Percentiles rank a stretch among this genome's conserved stretches.
phyloP scores from a whole-genome alignment of 108 stramenopile genomes.

The Schizochytrium sp. region DNA sequence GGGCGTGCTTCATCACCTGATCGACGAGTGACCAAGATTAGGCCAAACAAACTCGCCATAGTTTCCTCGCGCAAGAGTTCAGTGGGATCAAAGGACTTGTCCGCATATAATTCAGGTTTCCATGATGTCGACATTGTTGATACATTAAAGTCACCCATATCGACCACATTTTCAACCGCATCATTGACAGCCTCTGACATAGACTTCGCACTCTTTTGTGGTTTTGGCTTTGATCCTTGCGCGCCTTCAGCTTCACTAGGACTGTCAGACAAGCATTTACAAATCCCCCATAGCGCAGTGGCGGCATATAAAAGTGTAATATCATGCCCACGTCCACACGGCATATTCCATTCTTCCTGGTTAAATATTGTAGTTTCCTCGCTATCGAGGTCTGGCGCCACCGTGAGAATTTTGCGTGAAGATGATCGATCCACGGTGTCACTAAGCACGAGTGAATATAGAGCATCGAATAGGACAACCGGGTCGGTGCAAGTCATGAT shows the following conservation, averaged over 20 bases:
- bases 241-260: background rate
- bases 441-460: background rate
- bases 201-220: no score
- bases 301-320: conserved; percentile 9
- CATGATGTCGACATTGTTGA: background rate
- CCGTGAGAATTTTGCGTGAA: background rate
- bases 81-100: background rate
- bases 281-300: conserved; percentile 37
- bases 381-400: conserved; percentile 25
- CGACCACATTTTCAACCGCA: background rate
- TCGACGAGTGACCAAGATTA: background rate
- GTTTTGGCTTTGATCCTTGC: background rate
- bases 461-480: background rate
- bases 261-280: conserved; percentile 1
- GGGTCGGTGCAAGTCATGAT: background rate
- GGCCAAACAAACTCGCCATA: background rate
- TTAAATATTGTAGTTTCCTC: background rate
- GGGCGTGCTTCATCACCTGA: background rate
- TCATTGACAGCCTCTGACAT: background rate
- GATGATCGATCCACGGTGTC: background rate
- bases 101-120: background rate
- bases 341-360: conserved; percentile 47
- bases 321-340: conserved; percentile 39
- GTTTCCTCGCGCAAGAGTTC: background rate
- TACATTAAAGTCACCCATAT: conserved; percentile 21